These are phyloP conservation scores for Paramecium tetraurelia DNA, from an alignment of 73 alveolate species.

Conservation along the genomic window DNA sequence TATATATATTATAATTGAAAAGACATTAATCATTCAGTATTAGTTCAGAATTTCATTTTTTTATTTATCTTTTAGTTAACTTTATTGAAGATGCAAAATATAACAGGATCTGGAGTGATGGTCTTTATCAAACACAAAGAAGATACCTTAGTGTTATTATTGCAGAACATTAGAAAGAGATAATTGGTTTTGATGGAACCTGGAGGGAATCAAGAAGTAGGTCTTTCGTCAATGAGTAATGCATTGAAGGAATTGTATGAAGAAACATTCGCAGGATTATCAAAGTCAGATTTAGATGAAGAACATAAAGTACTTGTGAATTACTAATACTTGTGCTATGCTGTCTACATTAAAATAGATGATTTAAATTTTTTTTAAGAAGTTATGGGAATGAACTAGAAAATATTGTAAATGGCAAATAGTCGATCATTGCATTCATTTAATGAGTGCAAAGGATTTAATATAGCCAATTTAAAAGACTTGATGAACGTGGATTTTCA, in stretches of 20 bases:
- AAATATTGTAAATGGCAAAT: background rate
- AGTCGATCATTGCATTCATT: background rate
- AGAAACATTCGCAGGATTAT: slow-evolving; percentile 9
- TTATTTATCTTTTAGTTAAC: background rate
- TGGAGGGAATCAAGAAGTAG: background rate
- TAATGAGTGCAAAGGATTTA: background rate
- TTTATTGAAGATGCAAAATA: background rate
- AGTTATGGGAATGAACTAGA: background rate
- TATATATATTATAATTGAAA: background rate
- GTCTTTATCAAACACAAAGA: background rate
- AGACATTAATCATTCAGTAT: background rate
- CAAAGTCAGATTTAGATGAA: background rate
- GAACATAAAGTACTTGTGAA: background rate
- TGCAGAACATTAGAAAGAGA: background rate
- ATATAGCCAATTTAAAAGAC: background rate
- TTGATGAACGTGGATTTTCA: background rate
- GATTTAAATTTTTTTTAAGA: slow-evolving; percentile 12
- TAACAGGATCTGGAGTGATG: slow-evolving; percentile 43
- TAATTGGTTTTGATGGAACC: background rate
- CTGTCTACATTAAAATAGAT: background rate
- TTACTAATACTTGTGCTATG: background rate
- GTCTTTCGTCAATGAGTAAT: background rate
- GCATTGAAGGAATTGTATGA: slow-evolving; percentile 31
- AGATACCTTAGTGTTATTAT: background rate
- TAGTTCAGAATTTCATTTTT: background rate